phyloP scores from a whole-genome alignment of 2,329 filamentous ascomycete species.

The Aureobasidium sp. region DNA sequence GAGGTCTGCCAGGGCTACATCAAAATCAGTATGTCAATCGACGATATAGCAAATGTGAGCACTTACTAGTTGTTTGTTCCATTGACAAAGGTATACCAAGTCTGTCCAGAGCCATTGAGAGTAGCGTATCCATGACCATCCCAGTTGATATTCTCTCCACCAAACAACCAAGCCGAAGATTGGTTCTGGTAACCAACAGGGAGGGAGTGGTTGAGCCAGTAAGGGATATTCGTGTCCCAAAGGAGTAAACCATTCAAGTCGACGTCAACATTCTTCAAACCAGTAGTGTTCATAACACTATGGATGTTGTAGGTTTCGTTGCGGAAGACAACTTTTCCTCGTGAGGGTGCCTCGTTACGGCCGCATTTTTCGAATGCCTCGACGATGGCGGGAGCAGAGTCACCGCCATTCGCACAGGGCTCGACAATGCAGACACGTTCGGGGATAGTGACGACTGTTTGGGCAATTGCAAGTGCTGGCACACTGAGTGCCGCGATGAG shows the following conservation, averaged over 20 bases:
- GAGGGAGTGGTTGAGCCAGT: slow-evolving; percentile 45
- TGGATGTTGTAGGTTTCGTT: slow-evolving; percentile 42
- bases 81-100: slow-evolving; percentile 46
- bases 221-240: slow-evolving; percentile 36
- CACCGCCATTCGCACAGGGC: slow-evolving; percentile 8
- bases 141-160: slow-evolving; percentile 43
- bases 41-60: too few relatives aligned
- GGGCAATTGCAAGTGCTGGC: background rate
- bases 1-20: slow-evolving; percentile 35
- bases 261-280: slow-evolving; percentile 38
- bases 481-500: slow-evolving; percentile 1
- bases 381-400: slow-evolving; percentile 39
- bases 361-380: slow-evolving; percentile 42
- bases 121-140: slow-evolving; percentile 44
- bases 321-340: slow-evolving; percentile 43
- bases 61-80: slow-evolving; percentile 34
- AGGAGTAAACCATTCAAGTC: slow-evolving; percentile 41
- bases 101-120: slow-evolving; percentile 51
- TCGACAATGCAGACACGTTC: slow-evolving; percentile 13
- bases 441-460: background rate
- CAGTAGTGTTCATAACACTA: slow-evolving; percentile 41
- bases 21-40: background rate
- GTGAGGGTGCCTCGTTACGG: slow-evolving; percentile 25
- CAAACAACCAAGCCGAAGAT: slow-evolving; percentile 46
- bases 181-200: slow-evolving; percentile 48